phyloP scores from a whole-genome alignment of 441 rosid genomes.

The Corymbia calophylla region DNA sequence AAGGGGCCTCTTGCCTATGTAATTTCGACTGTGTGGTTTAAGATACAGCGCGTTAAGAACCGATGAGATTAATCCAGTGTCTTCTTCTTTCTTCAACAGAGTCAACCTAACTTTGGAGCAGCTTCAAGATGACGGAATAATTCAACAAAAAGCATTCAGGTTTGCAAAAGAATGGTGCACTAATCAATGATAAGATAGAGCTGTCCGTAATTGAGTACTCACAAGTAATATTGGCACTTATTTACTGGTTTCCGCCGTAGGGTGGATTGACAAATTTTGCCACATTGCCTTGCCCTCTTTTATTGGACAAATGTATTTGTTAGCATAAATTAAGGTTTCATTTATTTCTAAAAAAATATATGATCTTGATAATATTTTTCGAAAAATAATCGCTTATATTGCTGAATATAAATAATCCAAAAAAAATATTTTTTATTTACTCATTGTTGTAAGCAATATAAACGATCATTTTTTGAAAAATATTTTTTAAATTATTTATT shows the following conservation, averaged over 20 bases:
- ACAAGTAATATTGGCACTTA: not conserved
- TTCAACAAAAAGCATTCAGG: not conserved
- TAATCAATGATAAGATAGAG: not conserved
- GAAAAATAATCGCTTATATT: fast-evolving
- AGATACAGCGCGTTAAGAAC: not conserved
- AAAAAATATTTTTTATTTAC: too few species aligned
- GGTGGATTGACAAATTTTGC: not conserved
- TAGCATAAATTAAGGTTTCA: not conserved
- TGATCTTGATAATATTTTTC: too few species aligned
- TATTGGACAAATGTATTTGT: not conserved
- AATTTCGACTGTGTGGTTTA: not conserved
- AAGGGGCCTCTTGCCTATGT: not conserved
- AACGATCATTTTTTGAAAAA: fast-evolving
- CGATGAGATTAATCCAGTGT: too few species aligned
- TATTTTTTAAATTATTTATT: too few species aligned
- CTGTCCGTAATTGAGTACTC: not conserved
- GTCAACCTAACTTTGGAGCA: not conserved
- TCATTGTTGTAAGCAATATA: too few species aligned
- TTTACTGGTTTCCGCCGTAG: not conserved
- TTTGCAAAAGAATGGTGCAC: not conserved
- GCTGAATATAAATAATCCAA: too few species aligned
- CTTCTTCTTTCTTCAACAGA: not conserved
- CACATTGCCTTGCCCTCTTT: not conserved
- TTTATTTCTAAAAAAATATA: too few species aligned
- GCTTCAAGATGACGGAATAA: not conserved